Percentiles rank a stretch among this genome's conserved stretches.
Evolutionary conservation across 257 asterid genomes (phyloP).

Genomic region (Solanum chilense): DNA sequence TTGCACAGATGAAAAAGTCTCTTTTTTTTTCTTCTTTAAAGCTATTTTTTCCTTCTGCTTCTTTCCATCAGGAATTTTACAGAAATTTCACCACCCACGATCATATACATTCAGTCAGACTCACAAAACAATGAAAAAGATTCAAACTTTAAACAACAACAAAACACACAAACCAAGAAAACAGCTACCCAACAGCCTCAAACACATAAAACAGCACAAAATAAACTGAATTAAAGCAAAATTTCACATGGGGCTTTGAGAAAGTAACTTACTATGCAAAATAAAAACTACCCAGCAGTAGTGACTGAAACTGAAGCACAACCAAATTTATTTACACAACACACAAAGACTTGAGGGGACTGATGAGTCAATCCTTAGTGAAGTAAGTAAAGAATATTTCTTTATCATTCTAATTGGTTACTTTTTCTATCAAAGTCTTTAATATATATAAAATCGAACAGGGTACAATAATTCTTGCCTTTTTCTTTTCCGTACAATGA

Average conservation of each 20-base stretch:
- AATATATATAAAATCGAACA: background rate
- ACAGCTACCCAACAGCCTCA: background rate
- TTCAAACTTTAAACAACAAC: background rate
- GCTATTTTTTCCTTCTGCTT: too few relatives aligned
- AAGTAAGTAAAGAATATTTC: background rate
- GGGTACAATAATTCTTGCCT: background rate
- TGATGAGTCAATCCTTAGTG: background rate
- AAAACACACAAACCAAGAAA: background rate
- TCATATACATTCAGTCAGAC: background rate
- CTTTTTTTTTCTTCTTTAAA: too few relatives aligned
- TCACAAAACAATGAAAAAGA: background rate
- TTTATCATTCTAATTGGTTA: background rate
- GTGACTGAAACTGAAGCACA: background rate
- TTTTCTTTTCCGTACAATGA: background rate
- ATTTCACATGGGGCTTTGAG: background rate
- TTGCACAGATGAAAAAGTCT: too few relatives aligned
- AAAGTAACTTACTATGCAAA: background rate
- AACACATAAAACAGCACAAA: background rate
- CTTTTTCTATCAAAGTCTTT: background rate
- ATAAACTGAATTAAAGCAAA: background rate
- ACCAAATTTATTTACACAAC: background rate
- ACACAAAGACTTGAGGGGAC: background rate
- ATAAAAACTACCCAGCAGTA: background rate
- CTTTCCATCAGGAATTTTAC: background rate
- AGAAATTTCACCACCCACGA: background rate